Evolutionary conservation across 306 rosid genomes (phyloP).

Genomic region (Castanospermum australe): DNA sequence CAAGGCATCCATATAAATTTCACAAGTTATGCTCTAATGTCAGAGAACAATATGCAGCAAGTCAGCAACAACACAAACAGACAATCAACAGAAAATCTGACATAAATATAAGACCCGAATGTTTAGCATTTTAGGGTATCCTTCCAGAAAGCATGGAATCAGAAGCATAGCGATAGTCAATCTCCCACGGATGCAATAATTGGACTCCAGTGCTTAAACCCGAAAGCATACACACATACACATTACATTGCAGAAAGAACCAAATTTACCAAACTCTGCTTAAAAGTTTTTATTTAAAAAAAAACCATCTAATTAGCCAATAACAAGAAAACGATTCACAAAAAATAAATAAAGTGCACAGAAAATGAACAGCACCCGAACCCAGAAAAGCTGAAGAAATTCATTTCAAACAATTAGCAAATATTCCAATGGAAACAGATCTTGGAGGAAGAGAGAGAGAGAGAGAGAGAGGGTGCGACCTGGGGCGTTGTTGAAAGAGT

Average conservation of each 20-base stretch:
- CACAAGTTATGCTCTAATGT: not conserved
- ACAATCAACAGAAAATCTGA: not conserved
- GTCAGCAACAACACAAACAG: not conserved
- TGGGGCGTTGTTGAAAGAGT: slow-evolving; percentile 40
- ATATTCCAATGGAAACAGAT: slow-evolving; percentile 22
- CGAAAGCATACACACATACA: too few species aligned
- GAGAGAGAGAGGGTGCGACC: slow-evolving; percentile 35
- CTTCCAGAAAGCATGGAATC: not conserved
- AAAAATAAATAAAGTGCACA: not conserved
- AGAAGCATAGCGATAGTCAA: not conserved
- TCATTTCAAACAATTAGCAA: not conserved
- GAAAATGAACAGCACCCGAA: not conserved
- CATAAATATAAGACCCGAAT: not conserved
- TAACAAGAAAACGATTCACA: not conserved
- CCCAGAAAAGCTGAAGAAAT: not conserved
- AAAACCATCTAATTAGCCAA: not conserved
- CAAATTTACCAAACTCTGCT: not conserved
- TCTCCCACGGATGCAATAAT: too few species aligned
- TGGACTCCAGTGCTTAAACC: not conserved
- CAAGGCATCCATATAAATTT: not conserved
- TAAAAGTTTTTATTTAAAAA: too few species aligned
- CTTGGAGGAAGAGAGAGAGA: slow-evolving; percentile 20
- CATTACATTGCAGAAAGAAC: not conserved
- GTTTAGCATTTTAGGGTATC: not conserved
- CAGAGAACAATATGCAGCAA: not conserved